Percentiles rank a stretch among this genome's conserved stretches.
Evolutionary conservation across 2,329 filamentous ascomycete species (phyloP).

Genomic region (Colletotrichum musicola): DNA sequence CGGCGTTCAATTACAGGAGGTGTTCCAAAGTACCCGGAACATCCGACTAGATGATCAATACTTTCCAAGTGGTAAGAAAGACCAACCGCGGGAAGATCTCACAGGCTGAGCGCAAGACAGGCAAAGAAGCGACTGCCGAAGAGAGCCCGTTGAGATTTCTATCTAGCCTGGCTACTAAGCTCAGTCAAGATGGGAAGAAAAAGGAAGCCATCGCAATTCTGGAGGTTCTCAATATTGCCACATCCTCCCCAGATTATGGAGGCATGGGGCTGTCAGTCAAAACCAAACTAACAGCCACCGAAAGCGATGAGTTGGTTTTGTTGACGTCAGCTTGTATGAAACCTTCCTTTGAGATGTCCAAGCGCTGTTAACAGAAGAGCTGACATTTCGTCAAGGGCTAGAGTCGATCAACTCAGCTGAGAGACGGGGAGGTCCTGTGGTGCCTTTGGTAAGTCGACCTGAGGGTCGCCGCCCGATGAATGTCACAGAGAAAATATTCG

Average conservation of each 20-base stretch:
- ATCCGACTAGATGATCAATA: background rate
- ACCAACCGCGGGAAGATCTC: background rate
- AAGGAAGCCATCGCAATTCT: constrained; percentile 3
- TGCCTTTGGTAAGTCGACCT: constrained; percentile 19
- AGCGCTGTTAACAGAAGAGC: background rate
- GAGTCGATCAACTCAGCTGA: constrained; percentile 26
- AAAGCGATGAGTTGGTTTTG: constrained; percentile 12
- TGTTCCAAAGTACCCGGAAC: too few species aligned
- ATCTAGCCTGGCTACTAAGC: background rate
- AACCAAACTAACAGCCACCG: background rate
- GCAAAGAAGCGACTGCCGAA: background rate
- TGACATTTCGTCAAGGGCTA: constrained; percentile 15
- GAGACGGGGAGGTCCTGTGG: constrained; percentile 15
- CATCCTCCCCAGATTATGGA: constrained; percentile 17
- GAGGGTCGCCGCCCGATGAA: constrained; percentile 50
- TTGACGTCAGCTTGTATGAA: constrained; percentile 23
- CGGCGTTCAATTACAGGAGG: too few species aligned
- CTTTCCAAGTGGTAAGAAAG: background rate
- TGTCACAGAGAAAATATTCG: constrained; percentile 59
- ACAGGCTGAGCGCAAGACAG: background rate
- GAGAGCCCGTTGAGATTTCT: background rate
- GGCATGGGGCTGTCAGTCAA: constrained; percentile 19
- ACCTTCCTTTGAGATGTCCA: too few species aligned
- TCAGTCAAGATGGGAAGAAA: constrained; percentile 5
- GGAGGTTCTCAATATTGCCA: constrained; percentile 16